Base-by-base conservation (phyloP, 1,284 basidiomycete species). In the Ceratobasidium papillatum region DNA sequence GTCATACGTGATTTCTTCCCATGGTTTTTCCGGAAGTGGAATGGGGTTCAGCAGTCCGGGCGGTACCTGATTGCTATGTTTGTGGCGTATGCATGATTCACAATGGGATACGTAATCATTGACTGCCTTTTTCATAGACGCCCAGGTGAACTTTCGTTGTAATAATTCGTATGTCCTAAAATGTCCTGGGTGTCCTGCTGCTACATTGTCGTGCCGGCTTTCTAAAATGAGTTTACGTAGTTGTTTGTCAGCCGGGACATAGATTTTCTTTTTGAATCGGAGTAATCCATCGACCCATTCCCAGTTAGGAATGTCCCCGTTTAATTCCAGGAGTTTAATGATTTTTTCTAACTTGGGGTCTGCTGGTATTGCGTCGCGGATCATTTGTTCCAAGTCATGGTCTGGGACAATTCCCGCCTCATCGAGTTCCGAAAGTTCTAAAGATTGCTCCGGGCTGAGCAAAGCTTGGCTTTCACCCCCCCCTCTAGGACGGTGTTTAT, bases 171-270 rank as follows among this genome's bases (percentile, higher is more conserved):
- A 36, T 3, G 63, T 65, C 4, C 63, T 17, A 27, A 51, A 30
- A 51, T 32, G n/a, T n/a, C 36, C 61, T 36, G 30, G 30, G 14
- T 43, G 30, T 12, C 32, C n/a, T 25, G 61, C 30, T 30, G 22
- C 34, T 19, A 63, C 14, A 63, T 80, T 79, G 59, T 85, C 84
- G n/a, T 79, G 69, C 30, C 81, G 59, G 22, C 19, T 22, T 47
- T 64, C 62, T 4, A 64, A 22, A 8, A 64, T 64, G 17, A 27
- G 38, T 22, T 63, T 41, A 2, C 61, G 34, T 7, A 63, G 36
- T 41, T 14, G 22, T 3, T 25, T 17, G n/a, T 63, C 22, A 11
- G 41, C n/a, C 4, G 61, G 61, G 1, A 63, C 41, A 7, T 36
- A 43, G 17, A 63, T 43, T 45, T 45, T 43, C 14, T 22, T 22